Conservation (phyloP, 192 early-diverging fungal genomes). For the Coemansia asiatica region DNA sequence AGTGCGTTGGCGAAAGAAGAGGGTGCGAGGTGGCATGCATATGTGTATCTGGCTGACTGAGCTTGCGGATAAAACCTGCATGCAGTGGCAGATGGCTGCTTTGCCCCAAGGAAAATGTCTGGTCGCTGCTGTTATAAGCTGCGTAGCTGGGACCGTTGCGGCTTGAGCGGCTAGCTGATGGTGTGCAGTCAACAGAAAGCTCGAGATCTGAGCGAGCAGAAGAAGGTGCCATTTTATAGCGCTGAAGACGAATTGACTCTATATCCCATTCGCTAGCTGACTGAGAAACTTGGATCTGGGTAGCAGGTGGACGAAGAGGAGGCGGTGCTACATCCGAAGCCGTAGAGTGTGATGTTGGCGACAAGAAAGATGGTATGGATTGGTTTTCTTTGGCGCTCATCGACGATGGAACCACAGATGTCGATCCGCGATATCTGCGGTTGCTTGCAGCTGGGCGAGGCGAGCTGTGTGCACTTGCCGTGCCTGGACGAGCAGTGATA, state of each 20-base stretch:
- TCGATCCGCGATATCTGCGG: conserved; percentile 31
- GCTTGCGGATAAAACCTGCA: conserved; percentile 33
- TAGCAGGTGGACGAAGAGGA: conserved; percentile 2
- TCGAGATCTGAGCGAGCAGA: neutral
- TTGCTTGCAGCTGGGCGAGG: conserved; percentile 24
- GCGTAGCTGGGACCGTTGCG: neutral
- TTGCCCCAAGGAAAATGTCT: neutral
- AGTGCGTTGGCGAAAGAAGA: conserved; percentile 17
- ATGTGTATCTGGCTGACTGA: conserved; percentile 38
- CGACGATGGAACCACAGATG: conserved; percentile 16
- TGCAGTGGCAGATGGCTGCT: neutral
- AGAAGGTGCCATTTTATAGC: conserved; percentile 22
- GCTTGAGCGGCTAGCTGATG: neutral
- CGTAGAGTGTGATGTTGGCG: neutral
- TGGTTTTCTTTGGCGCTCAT: neutral
- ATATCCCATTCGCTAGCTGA: conserved; percentile 20
- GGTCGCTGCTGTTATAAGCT: neutral
- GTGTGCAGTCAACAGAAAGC: conserved; percentile 3
- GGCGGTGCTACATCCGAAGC: neutral
- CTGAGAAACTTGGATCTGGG: neutral
- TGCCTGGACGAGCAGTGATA: conserved; percentile 15
- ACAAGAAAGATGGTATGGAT: neutral
- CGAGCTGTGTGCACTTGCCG: conserved; percentile 20
- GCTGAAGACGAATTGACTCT: conserved; percentile 20
- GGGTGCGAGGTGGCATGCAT: conserved; percentile 14